Base-by-base conservation (phyloP, 306 rosid species). In the Mucuna pruriens region DNA sequence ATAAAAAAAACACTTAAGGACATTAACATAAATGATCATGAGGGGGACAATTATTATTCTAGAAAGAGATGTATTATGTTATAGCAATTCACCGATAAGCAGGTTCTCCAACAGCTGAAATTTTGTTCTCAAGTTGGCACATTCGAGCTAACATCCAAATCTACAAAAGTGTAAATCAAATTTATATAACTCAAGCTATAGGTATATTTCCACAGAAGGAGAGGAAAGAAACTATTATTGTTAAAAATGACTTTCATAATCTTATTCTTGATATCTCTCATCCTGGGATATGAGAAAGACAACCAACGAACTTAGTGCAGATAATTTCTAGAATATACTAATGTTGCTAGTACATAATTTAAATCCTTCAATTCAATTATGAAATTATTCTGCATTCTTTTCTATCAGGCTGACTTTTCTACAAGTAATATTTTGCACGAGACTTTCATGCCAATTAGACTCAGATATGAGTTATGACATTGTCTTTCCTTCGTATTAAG, bases 91-190 rank as follows among this genome's bases (percentile, higher is more conserved):
- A 95, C 99, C 97, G 89, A 78, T 95, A 95, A 74, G 93, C 89
- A 78, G 97, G 92, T 76, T 95, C 98, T 83, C 99, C 99, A 51
- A 93, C 92, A 16, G 97, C 99, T 62, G 89, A 82, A 74, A 95
- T 95, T 88, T 95, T 93, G 91, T 93, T 93, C 89, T 95, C 94
- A 54, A 95, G 91, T 87, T 95, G 99, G 90, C 93, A 90, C 98
- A 95, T 93, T 74, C 99, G 90, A 88, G 98, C 98, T 83, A 95
- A 83, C 94, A 95, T 91, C 99, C 97, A 95, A 61, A 95, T 93
- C 99, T 95, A 78, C 69, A 81, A 9, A 83, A 61, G 52, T 39
- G 67, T 4, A 61, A 63, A 72, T 61, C 55, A 29, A 64, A 74
- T 60, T 77, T 61, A 39, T 67, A 67, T 8, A 74, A 68, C 67